Percentiles rank a stretch among this genome's conserved stretches.
These are phyloP conservation scores for Coccinonectria pachysandricola DNA, from an alignment of 2,329 filamentous ascomycete genomes.

Conservation along the genomic window DNA sequence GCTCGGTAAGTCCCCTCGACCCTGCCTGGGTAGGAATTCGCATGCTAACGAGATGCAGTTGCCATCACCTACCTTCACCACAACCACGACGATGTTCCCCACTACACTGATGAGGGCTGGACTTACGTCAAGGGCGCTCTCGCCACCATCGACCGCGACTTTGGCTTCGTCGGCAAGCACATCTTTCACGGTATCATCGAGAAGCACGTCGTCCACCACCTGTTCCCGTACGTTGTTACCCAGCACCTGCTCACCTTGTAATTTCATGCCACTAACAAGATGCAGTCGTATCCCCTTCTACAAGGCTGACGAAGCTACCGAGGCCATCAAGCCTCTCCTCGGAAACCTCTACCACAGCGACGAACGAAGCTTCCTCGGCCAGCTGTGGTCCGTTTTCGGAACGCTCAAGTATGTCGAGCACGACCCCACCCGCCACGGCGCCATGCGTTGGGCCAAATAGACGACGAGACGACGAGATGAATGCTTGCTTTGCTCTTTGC, in stretches of 20 bases:
- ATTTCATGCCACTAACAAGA: too few species aligned
- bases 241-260: too few species aligned
- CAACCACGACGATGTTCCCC: constrained; percentile 42
- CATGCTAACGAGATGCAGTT: constrained; percentile 29
- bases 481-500: too few species aligned
- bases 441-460: constrained; percentile 19
- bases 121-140: constrained; percentile 51
- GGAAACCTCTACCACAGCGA: constrained; percentile 69
- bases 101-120: constrained; percentile 41
- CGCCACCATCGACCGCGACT: constrained; percentile 51
- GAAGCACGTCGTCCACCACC: constrained; percentile 52
- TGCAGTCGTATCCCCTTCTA: constrained; percentile 27
- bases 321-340: constrained; percentile 77
- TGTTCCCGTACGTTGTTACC: constrained; percentile 37
- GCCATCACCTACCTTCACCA: constrained; percentile 70
- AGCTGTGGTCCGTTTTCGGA: constrained; percentile 19
- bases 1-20: constrained; percentile 37
- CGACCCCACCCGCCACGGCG: constrained; percentile 14
- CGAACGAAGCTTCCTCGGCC: constrained; percentile 19
- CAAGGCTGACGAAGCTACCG: constrained; percentile 43
- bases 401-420: constrained; percentile 21
- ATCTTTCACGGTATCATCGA: constrained; percentile 53
- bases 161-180: constrained; percentile 51
- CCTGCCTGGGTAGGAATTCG: background rate
- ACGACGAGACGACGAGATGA: too few species aligned